Evolutionary conservation across 768 basidiomycete species (phyloP).

Genomic region (Phanerochaete carnosa): DNA sequence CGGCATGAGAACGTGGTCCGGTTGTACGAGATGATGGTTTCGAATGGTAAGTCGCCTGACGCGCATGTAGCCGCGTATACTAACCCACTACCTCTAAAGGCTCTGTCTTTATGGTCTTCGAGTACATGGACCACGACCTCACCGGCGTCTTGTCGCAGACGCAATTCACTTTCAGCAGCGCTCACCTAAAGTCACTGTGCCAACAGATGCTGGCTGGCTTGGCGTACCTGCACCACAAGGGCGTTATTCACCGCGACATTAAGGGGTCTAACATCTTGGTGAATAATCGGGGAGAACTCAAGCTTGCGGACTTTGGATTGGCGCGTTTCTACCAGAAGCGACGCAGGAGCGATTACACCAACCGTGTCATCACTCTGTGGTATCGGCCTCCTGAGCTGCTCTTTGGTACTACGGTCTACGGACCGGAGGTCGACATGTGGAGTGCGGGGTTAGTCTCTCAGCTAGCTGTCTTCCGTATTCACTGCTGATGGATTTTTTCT

Average conservation of each 20-base stretch:
- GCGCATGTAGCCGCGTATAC: background rate
- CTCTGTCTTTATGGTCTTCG: conserved; percentile 98
- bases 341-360: conserved; percentile 92
- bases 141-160: conserved; percentile 92
- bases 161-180: conserved; percentile 78
- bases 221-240: conserved; percentile 92
- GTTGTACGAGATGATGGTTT: conserved; percentile 98
- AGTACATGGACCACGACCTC: conserved; percentile 98
- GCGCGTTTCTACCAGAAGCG: conserved; percentile 95
- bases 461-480: conserved; percentile 2
- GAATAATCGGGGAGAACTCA: conserved; percentile 87
- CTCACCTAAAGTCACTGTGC: conserved; percentile 93
- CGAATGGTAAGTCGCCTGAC: conserved; percentile 62
- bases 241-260: conserved; percentile 97
- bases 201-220: conserved; percentile 94
- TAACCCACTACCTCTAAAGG: conserved; percentile 49
- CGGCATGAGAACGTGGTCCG: conserved; percentile 87
- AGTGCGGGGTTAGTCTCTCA: conserved; percentile 78
- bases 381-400: conserved; percentile 95
- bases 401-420: conserved; percentile 94
- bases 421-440: conserved; percentile 99
- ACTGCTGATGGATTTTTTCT: background rate
- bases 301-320: conserved; percentile 95
- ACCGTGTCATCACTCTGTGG: conserved; percentile 98
- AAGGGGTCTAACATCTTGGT: conserved; percentile 98